Conservation (phyloP, 2,329 filamentous ascomycete genomes). For the Penicillium sp. region DNA sequence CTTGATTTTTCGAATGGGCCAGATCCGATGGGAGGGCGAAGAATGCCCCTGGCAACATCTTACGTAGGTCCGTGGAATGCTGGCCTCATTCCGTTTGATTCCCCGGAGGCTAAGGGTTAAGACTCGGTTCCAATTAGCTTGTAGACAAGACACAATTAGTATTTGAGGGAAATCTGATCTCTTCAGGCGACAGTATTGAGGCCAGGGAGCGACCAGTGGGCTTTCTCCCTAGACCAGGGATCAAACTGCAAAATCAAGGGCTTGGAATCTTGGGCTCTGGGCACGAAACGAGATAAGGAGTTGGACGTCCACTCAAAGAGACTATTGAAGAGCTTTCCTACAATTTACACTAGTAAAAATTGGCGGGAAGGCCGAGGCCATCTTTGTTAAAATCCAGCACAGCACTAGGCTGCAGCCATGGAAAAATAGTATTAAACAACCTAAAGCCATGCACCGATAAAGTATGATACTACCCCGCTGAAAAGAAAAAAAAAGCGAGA, state of each 20-base stretch:
- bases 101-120: constrained; percentile 2
- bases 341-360: too few relatives aligned
- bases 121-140: neutral
- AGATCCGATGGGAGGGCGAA: neutral
- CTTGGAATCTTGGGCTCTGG: neutral
- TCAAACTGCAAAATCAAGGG: neutral
- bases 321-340: neutral
- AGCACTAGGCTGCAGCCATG: constrained; percentile 4
- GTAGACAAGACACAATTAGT: neutral
- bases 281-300: neutral
- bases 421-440: constrained; percentile 27
- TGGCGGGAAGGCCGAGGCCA: neutral
- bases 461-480: constrained; percentile 11
- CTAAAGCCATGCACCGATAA: constrained; percentile 20
- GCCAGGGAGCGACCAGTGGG: neutral
- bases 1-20: neutral
- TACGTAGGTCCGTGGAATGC: constrained; percentile 20
- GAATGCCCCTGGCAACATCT: constrained; percentile 13
- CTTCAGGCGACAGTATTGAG: neutral
- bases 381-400: constrained; percentile 1
- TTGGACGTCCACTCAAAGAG: neutral
- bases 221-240: neutral
- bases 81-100: constrained; percentile 17
- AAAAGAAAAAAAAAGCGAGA: constrained; percentile 10
- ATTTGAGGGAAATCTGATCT: neutral